A percentile compares a stretch with the other conserved stretches of the same genome.
Conservation (phyloP, 2,329 filamentous ascomycete species). For the Pseudogymnoascus sp. region DNA sequence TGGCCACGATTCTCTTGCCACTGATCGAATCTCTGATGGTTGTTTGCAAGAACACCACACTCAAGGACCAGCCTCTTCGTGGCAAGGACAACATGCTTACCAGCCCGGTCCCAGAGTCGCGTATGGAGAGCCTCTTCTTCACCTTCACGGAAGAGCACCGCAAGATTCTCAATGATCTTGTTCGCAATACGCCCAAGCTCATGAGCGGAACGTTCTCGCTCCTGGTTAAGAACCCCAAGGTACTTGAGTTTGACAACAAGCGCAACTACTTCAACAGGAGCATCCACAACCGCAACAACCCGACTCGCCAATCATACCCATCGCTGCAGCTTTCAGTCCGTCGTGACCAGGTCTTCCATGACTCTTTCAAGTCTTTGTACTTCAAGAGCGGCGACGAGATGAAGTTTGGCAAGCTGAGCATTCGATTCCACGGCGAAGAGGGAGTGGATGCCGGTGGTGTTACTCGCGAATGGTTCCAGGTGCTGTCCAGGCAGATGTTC, state of each 20-base stretch:
- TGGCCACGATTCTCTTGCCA: conserved; percentile 89
- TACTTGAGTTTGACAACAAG: conserved; percentile 98
- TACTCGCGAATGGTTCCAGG: conserved; percentile 98
- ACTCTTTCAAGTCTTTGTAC: conserved; percentile 96
- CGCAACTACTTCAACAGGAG: conserved; percentile 97
- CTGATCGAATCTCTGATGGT: conserved; percentile 98
- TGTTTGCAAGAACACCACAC: conserved; percentile 93
- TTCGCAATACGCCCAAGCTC: conserved; percentile 91
- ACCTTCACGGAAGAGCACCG: conserved; percentile 95
- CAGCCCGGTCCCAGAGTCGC: conserved; percentile 70
- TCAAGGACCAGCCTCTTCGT: conserved; percentile 26
- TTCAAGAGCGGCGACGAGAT: conserved; percentile 96
- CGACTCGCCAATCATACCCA: conserved; percentile 64
- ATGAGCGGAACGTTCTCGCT: conserved; percentile 98
- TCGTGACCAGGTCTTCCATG: conserved; percentile 92
- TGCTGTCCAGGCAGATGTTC: conserved; percentile 96
- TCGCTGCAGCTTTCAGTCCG: conserved; percentile 79
- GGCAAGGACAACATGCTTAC: conserved; percentile 64
- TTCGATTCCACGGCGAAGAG: conserved; percentile 94
- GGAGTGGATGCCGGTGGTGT: conserved; percentile 97
- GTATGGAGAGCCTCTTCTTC: conserved; percentile 90
- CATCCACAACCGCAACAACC: conserved; percentile 68
- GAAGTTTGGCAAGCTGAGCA: conserved; percentile 98
- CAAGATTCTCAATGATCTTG: conserved; percentile 94
- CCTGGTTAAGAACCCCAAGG: conserved; percentile 96